Conservation (phyloP, 768 basidiomycete genomes). For the Lanmaoa rubissima region DNA sequence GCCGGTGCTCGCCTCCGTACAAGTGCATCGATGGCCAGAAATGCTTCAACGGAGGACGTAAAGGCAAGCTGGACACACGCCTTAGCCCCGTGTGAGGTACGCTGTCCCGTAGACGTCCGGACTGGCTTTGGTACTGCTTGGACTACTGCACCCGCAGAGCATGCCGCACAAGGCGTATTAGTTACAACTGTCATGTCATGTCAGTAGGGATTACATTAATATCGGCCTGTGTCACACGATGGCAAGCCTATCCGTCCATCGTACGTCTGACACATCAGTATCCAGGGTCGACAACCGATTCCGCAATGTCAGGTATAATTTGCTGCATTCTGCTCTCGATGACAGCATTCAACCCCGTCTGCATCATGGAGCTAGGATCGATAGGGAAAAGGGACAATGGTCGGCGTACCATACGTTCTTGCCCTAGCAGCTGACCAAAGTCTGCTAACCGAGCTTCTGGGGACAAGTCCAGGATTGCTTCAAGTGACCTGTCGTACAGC, state of each 20-base stretch:
- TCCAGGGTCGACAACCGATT: slow-evolving; percentile 13
- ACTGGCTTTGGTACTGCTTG: slow-evolving; percentile 20
- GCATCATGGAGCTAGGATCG: slow-evolving; percentile 9
- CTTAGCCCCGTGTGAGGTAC: slow-evolving; percentile 8
- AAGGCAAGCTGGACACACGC: slow-evolving; percentile 7
- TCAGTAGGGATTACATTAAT: slow-evolving; percentile 31
- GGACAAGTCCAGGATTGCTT: slow-evolving; percentile 53
- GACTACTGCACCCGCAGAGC: slow-evolving; percentile 20
- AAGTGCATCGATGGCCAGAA: slow-evolving; percentile 10
- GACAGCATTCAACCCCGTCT: slow-evolving; percentile 37
- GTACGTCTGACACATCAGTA: slow-evolving; percentile 10
- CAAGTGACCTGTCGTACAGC: slow-evolving; percentile 50
- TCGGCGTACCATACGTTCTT: slow-evolving; percentile 50
- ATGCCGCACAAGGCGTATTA: slow-evolving; percentile 11
- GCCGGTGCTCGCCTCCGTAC: slow-evolving; percentile 5
- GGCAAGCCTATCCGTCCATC: slow-evolving; percentile 2
- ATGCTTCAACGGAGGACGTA: slow-evolving; percentile 2
- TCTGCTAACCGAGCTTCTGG: slow-evolving; percentile 45
- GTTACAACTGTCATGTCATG: slow-evolving; percentile 29
- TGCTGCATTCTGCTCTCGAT: slow-evolving; percentile 36
- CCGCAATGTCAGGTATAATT: slow-evolving; percentile 18
- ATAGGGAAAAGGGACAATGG: background rate
- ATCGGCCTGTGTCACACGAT: slow-evolving; percentile 15
- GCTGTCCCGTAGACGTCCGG: slow-evolving; percentile 1
- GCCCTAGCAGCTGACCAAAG: slow-evolving; percentile 49